Conservation (phyloP, 2,329 filamentous ascomycete species). For the Aplosporella prunicola region DNA sequence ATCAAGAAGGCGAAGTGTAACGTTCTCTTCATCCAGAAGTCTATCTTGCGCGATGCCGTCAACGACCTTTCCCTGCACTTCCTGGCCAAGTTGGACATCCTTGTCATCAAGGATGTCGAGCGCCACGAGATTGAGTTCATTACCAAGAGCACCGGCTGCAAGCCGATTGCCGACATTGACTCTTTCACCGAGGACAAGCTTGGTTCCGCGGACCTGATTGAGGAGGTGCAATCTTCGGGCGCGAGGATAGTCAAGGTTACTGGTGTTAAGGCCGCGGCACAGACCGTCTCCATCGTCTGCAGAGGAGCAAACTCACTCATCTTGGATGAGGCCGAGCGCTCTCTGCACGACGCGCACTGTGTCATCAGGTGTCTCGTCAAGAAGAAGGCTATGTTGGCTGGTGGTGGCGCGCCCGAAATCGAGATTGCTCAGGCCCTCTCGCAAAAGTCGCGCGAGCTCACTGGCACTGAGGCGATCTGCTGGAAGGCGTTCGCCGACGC, state of each 20-base stretch:
- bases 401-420: conserved; percentile 92
- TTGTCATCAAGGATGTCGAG: conserved; percentile 96
- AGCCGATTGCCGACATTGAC: conserved; percentile 96
- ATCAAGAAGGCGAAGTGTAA: conserved; percentile 99
- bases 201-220: conserved; percentile 82
- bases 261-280: conserved; percentile 70
- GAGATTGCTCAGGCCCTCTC: conserved; percentile 84
- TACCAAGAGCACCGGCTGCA: conserved; percentile 98
- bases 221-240: conserved; percentile 80
- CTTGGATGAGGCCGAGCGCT: conserved; percentile 92
- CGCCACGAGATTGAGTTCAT: conserved; percentile 98
- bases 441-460: conserved; percentile 70
- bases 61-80: conserved; percentile 98
- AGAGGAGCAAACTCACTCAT: conserved; percentile 91
- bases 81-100: conserved; percentile 90
- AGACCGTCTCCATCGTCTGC: conserved; percentile 90
- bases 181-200: conserved; percentile 99
- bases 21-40: conserved; percentile 96
- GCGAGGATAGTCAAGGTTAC: conserved; percentile 92
- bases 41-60: conserved; percentile 91
- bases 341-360: conserved; percentile 92
- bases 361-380: conserved; percentile 96
- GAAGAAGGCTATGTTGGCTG: conserved; percentile 98
- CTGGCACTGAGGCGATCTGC: conserved; percentile 92
- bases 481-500: conserved; percentile 99